Base-by-base conservation (phyloP, 2,329 filamentous ascomycete species). In the Fusarium fujikuroi region DNA sequence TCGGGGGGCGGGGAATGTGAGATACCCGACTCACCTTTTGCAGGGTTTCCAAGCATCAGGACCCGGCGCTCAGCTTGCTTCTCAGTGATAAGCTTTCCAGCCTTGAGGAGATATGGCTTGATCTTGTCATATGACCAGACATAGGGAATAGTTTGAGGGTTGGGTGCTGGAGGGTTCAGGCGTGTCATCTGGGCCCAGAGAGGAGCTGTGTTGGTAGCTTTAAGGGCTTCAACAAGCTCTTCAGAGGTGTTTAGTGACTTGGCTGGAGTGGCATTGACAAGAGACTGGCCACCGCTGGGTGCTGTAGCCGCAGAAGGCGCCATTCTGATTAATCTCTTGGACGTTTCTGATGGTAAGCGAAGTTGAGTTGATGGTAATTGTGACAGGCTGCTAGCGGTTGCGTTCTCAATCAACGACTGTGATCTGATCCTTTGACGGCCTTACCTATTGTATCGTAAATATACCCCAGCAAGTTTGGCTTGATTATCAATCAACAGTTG, bases 151-250 rank as follows among this genome's bases (percentile, higher is more conserved):
- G 79, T 77, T 9, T 72, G 80, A 0, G 86, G 86, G 36, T 85
- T 84, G 0, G 86, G 87, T 0, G 78, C 75, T 0, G 84, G 82
- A 9, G 86, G 85, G 46, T 86, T 86, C 47, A 87, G 79, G 10
- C 76, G 76, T 28, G 75, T 75, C 85, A 88, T 87, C 60, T 86
- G 82, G 2, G 80, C 79, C 87, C 86, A 88, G 2, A 88, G 77
- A 1, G 86, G 86, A 21, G 70, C 64, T 7, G 73, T 72, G 19
- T 75, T 40, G 7, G 54, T 54, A 7, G 14, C 32, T 14, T 18
- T 25, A 1, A 75, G 54, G 2, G 72, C 72, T 1, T 25, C 12
- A 0, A 72, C 59, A 3, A 67, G 32, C 2, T 66, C 60, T 1
- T 28, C 60, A 1, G 60, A 30, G 3, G 21, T 49, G 2, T 42